phyloP scores from a whole-genome alignment of 257 asterid species.

The Fraxinus excelsior region DNA sequence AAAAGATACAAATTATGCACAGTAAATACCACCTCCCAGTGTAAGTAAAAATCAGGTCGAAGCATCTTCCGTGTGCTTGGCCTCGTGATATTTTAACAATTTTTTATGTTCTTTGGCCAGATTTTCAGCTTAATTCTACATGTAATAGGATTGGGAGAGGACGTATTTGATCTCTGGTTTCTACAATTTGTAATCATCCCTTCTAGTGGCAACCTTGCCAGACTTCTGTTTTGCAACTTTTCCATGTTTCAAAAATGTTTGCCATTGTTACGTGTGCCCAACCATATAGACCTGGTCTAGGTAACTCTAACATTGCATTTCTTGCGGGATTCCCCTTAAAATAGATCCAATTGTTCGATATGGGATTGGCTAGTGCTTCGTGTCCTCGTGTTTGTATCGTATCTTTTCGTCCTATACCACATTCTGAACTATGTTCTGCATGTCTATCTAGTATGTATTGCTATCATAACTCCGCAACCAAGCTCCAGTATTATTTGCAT shows the following conservation, averaged over 20 bases:
- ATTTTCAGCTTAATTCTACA: neutral
- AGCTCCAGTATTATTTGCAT: conserved; percentile 3
- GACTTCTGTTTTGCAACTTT: neutral
- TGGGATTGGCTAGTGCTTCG: neutral
- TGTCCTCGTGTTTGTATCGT: conserved; percentile 17
- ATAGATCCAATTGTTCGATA: neutral
- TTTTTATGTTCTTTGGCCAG: neutral
- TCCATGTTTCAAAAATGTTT: conserved; percentile 12
- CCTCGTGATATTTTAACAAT: neutral
- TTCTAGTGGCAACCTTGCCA: neutral
- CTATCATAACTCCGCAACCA: neutral
- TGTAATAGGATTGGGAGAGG: neutral
- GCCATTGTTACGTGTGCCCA: neutral
- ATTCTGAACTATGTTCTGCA: conserved; percentile 14
- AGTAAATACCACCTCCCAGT: neutral
- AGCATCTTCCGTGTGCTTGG: neutral
- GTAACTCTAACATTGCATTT: no score
- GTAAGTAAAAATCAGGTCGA: neutral
- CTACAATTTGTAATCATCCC: neutral
- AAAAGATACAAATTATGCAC: neutral
- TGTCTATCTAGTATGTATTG: neutral
- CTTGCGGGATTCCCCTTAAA: no score
- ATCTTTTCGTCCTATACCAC: conserved; percentile 14
- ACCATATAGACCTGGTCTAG: neutral
- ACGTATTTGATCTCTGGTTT: neutral